Base-by-base conservation (phyloP, 2,329 filamentous ascomycete genomes). In the Stachybotrys elegans region DNA sequence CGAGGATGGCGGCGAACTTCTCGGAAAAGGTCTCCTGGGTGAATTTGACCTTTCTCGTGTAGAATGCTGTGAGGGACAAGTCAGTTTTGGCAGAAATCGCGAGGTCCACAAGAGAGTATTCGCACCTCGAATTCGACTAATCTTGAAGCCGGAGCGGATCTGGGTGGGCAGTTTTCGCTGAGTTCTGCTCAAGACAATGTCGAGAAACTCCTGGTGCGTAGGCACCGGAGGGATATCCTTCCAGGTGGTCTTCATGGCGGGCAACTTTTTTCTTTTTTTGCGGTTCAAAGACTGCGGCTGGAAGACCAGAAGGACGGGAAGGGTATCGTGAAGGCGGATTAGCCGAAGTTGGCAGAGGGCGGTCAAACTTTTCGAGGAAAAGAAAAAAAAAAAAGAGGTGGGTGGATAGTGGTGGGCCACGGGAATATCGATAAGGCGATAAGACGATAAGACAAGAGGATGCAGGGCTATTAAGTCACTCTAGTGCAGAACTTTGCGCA, bases 41-140 rank as follows among this genome's bases (percentile, higher is more conserved):
- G 71, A 90, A 98, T 71, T 97, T 97, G 77, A 96, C 91, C 71
- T 97, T 97, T 66, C 93, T 78, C 37, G 92, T 96, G 69, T 97
- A 97, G 72, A 97, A 97, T 40, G 81, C 86, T 84, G 53, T 6
- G 27, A 21, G n/a, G n/a, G n/a, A n/a, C n/a, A n/a, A n/a, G n/a
- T n/a, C 45, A 54, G n/a, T n/a, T n/a, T n/a, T n/a, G n/a, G n/a
- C n/a, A n/a, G n/a, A n/a, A n/a, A n/a, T n/a, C n/a, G n/a, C n/a
- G n/a, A n/a, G n/a, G n/a, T n/a, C n/a, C n/a, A n/a, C n/a, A n/a
- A n/a, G n/a, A n/a, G n/a, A n/a, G n/a, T n/a, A n/a, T n/a, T 48
- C 59, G 36, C 57, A 73, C 74, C 75, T 66, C 92, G 78, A 60
- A 97, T 96, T 78, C 92, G 83, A 64, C 83, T 88, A 65, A 97